Conservation (phyloP, 768 basidiomycete genomes). For the Boletus coccyginus region DNA sequence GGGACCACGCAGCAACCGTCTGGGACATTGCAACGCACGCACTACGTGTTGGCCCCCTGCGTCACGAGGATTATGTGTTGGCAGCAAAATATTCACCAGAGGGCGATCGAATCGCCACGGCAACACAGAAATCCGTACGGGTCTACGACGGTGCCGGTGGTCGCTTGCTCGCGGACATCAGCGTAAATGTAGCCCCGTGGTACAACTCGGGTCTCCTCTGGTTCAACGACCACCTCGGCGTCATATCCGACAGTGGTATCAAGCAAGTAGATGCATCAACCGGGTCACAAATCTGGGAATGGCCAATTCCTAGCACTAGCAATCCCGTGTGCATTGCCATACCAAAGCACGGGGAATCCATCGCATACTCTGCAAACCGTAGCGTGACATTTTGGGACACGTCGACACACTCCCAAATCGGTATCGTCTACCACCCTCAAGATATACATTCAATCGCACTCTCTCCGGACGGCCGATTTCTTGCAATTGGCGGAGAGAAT, state of each 20-base stretch:
- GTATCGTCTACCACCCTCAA: background rate
- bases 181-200: no score
- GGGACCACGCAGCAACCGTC: background rate
- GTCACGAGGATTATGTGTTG: no score
- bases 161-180: no score
- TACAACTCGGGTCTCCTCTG: no score
- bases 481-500: background rate
- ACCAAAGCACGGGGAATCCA: background rate
- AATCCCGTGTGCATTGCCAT: background rate
- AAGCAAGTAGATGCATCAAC: background rate
- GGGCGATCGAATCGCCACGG: background rate
- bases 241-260: background rate
- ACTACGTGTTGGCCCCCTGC: no score
- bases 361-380: background rate
- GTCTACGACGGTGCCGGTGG: background rate
- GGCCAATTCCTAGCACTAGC: background rate
- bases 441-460: no score
- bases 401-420: background rate
- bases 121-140: background rate
- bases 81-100: no score
- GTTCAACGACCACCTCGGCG: background rate
- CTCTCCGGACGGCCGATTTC: background rate
- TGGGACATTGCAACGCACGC: no score
- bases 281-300: background rate
- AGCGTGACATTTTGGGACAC: background rate